Evolutionary conservation across 1,284 basidiomycete species (phyloP).

Genomic region (Cutaneotrichosporon cyanovorans): DNA sequence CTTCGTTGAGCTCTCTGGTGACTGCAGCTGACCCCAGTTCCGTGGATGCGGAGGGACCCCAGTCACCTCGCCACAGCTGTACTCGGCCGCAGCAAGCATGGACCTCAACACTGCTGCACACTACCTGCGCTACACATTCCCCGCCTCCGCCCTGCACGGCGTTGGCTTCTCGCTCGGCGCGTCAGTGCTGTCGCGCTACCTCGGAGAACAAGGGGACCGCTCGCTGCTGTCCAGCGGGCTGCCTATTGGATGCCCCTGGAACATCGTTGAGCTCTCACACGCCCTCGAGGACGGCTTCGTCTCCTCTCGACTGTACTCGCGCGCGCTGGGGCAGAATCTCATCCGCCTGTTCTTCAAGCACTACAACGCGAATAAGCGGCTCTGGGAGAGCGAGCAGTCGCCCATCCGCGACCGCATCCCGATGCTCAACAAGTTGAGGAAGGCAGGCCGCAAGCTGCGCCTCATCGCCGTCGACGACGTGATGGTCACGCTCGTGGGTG

Average conservation of each 20-base stretch:
- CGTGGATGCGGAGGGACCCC: conserved; percentile 86
- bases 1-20: too few species aligned
- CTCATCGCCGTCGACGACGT: conserved; percentile 47
- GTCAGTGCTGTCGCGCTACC: conserved; percentile 82
- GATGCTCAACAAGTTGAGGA: conserved; percentile 19
- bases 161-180: conserved; percentile 92
- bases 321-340: conserved; percentile 74
- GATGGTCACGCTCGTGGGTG: conserved; percentile 69
- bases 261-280: conserved; percentile 36
- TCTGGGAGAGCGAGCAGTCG: conserved; percentile 19
- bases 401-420: conserved; percentile 13
- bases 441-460: conserved; percentile 14
- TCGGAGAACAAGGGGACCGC: conserved; percentile 73
- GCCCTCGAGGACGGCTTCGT: conserved; percentile 57
- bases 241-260: conserved; percentile 61
- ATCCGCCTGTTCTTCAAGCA: conserved; percentile 61
- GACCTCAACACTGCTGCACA: conserved; percentile 75
- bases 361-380: conserved; percentile 38
- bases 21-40: conserved; percentile 47
- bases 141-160: conserved; percentile 72
- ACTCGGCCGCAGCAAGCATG: conserved; percentile 72
- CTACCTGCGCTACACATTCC: conserved; percentile 66
- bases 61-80: conserved; percentile 61
- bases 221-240: conserved; percentile 70
- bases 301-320: conserved; percentile 67